Conservation (phyloP, 176 grass and related monocot genomes). For the Triticum dicoccoides region DNA sequence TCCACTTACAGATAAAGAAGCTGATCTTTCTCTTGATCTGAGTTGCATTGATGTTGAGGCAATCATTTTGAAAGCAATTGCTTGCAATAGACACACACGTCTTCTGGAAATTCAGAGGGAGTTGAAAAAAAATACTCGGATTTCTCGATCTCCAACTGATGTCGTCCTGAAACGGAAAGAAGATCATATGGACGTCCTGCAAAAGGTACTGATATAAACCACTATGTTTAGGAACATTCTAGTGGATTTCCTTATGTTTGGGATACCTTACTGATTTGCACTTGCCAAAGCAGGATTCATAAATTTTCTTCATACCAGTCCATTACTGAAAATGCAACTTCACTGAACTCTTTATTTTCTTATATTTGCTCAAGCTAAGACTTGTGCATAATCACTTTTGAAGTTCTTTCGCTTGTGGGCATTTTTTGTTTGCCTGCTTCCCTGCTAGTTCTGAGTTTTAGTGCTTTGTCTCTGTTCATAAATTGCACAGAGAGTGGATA, state of each 20-base stretch:
- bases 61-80: slow-evolving; percentile 88
- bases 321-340: slow-evolving; percentile 20
- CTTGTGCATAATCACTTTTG: slow-evolving; percentile 12
- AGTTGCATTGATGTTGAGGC: slow-evolving; percentile 89
- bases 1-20: slow-evolving; percentile 86
- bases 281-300: slow-evolving; percentile 14
- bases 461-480: slow-evolving; percentile 17
- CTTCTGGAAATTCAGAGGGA: slow-evolving; percentile 92
- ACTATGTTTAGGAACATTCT: slow-evolving; percentile 19
- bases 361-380: slow-evolving; percentile 9
- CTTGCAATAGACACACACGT: slow-evolving; percentile 87
- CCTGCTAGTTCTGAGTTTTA: slow-evolving; percentile 14
- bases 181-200: slow-evolving; percentile 27
- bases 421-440: neutral
- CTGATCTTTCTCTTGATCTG: slow-evolving; percentile 65
- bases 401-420: neutral
- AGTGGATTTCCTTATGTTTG: neutral
- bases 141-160: slow-evolving; percentile 63
- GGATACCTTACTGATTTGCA: neutral
- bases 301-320: neutral
- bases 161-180: slow-evolving; percentile 62
- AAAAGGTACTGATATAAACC: slow-evolving; percentile 49
- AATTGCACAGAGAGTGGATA: slow-evolving; percentile 56
- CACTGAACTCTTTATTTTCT: slow-evolving; percentile 21
- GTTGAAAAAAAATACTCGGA: slow-evolving; percentile 65